Evolutionary conservation across 768 basidiomycete species (phyloP), one percentile per base, ranked within the genome.

Genomic region (Terana coerulea): DNA sequence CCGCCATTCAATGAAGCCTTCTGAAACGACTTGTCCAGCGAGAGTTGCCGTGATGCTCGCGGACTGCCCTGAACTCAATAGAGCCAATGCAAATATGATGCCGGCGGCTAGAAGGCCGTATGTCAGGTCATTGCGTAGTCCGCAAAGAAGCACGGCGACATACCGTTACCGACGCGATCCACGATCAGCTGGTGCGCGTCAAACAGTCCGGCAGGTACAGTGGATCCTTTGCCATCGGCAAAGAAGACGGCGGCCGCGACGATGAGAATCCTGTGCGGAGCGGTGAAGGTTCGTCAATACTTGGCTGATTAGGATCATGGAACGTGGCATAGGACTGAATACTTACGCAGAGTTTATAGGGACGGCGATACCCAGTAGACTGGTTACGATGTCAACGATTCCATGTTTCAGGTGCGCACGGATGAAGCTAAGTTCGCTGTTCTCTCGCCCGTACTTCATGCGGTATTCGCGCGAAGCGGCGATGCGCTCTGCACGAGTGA

Each of bases 11-110:
- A 95, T 75, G 67, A 94, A 93, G 0, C 94, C 93, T 67, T 98
- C 93, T 0, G 84, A 84, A 31, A 98, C 85, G 19, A 91, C 84
- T 66, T 97, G 94, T 0, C 92, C 92, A 0, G 91, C 86, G 7
- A 95, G 77, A 0, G 92, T 95, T 10, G 90, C 92, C 2, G 95
- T 88, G 46, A 98, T 78, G 21, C 86, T 88, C 0, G 95, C 88
- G 52, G 88, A 89, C 74, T 95, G 92, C 3, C 94, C 94, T 2
- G 91, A 75, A 43, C 84, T 81, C 9, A 98, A 77, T n/a, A 98
- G 71, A 4, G 89, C 91, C 41, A 98, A 62, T 1, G 94, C 94
- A 61, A 97, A 98, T 33, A 95, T 69, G 22, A 84, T 78, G 0
- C 86, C 93, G 11, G 91, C 86, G 35, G 79, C 91, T 90, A 60